A percentile compares a stretch with the other conserved stretches of the same genome.
These are phyloP conservation scores for Exophiala bonariae DNA, from an alignment of 2,329 filamentous ascomycete genomes.

Conservation along the genomic window DNA sequence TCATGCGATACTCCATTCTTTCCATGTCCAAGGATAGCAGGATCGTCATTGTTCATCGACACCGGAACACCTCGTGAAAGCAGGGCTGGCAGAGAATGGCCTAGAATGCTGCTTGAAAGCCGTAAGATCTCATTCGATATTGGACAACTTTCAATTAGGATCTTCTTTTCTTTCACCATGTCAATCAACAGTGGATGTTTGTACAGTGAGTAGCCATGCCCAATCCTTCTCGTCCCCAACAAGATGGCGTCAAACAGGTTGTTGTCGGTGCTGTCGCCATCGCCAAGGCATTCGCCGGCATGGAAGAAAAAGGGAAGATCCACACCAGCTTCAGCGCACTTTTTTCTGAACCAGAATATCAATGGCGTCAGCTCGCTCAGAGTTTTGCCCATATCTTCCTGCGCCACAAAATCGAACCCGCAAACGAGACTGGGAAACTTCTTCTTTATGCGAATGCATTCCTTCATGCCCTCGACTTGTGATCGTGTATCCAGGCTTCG, in stretches of 20 bases:
- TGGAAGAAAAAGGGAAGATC: conserved; percentile 95
- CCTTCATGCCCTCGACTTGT: conserved; percentile 79
- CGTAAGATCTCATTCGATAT: conserved; percentile 87
- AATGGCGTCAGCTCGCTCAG: conserved; percentile 77
- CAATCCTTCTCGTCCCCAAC: conserved; percentile 83
- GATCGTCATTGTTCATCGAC: conserved; percentile 86
- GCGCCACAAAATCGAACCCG: conserved; percentile 87
- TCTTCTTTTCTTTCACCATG: conserved; percentile 83
- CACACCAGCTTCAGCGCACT: conserved; percentile 73
- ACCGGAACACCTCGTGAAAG: conserved; percentile 82
- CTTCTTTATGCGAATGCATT: conserved; percentile 80
- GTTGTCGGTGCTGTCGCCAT: conserved; percentile 72
- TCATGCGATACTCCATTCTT: conserved; percentile 83
- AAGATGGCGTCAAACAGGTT: conserved; percentile 90
- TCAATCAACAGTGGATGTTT: conserved; percentile 89
- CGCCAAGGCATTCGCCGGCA: conserved; percentile 82
- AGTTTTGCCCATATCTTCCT: conserved; percentile 77
- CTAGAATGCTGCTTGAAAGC: conserved; percentile 72
- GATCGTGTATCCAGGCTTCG: conserved; percentile 62
- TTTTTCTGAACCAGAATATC: conserved; percentile 90
- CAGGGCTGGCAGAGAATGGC: conserved; percentile 79
- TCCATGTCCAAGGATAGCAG: conserved; percentile 82
- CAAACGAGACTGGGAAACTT: conserved; percentile 76
- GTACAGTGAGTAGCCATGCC: conserved; percentile 83
- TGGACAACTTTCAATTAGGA: conserved; percentile 86